These are phyloP conservation scores for Backusella tuberculispora DNA, from an alignment of 192 early-diverging fungal species.

Conservation along the genomic window DNA sequence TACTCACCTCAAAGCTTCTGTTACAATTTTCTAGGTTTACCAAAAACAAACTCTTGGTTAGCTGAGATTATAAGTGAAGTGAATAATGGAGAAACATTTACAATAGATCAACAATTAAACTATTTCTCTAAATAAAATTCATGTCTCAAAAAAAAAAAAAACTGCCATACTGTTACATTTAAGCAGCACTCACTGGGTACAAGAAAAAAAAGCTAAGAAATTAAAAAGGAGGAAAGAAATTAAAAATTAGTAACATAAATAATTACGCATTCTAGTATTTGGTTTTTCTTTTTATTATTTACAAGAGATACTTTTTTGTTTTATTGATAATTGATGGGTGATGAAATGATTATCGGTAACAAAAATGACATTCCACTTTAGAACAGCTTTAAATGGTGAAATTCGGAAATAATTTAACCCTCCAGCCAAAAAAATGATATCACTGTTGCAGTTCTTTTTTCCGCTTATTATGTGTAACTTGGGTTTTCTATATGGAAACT, in stretches of 20 bases:
- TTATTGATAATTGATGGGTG: background rate
- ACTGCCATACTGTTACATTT: background rate
- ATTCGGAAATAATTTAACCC: conserved; percentile 13
- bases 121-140: background rate
- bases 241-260: conserved; percentile 9
- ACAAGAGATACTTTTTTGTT: too few species aligned
- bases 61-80: background rate
- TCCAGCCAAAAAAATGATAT: background rate
- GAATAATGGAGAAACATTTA: conserved; percentile 3
- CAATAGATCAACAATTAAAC: conserved; percentile 4
- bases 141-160: background rate
- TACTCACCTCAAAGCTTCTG: conserved; percentile 15
- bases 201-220: background rate
- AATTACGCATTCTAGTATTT: conserved; percentile 2
- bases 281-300: background rate
- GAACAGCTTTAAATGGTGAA: conserved; percentile 6
- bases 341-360: background rate
- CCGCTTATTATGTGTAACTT: background rate
- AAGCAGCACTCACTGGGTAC: background rate
- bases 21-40: conserved; percentile 5
- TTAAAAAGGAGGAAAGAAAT: conserved; percentile 1
- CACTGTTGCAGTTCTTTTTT: conserved; percentile 3
- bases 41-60: background rate
- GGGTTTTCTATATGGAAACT: conserved; percentile 1
- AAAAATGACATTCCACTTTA: background rate